Evolutionary conservation across 495 filamentous ascomycete species (phyloP).

Genomic region (Aspergillus ostianus): DNA sequence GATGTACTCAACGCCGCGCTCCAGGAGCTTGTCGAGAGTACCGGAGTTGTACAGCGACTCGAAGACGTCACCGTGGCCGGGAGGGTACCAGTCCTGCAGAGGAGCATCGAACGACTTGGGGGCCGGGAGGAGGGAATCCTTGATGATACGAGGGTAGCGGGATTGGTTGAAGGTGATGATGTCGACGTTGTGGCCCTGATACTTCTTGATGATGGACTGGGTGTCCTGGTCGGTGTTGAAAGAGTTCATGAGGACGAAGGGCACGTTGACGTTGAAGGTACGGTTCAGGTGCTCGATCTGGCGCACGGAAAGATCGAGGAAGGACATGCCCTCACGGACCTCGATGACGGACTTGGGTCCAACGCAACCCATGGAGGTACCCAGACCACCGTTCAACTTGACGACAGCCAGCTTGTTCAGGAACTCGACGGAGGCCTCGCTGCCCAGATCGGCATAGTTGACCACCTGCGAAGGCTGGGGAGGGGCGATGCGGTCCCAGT

Average conservation of each 20-base stretch:
- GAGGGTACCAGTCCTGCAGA: conserved; percentile 97
- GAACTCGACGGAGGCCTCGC: conserved; percentile 84
- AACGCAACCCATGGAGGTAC: conserved; percentile 99
- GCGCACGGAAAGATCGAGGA: conserved; percentile 97
- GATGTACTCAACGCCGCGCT: conserved; percentile 92
- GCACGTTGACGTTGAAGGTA: conserved; percentile 94
- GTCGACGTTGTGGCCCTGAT: conserved; percentile 99
- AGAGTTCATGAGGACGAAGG: conserved; percentile 99
- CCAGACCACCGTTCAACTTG: conserved; percentile 98
- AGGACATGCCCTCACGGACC: conserved; percentile 99
- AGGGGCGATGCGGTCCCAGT: conserved; percentile 94
- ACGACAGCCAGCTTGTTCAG: conserved; percentile 97
- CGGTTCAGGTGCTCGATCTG: conserved; percentile 99
- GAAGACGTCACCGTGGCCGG: conserved; percentile 98
- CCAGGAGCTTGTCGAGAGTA: conserved; percentile 92
- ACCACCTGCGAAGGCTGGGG: conserved; percentile 90
- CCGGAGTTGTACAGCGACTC: conserved; percentile 99
- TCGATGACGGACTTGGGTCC: conserved; percentile 99
- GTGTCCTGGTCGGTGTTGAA: conserved; percentile 99
- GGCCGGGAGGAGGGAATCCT: conserved; percentile 95
- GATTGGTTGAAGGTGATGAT: conserved; percentile 99
- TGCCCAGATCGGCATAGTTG: conserved; percentile 82
- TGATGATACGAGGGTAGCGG: conserved; percentile 92
- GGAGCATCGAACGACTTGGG: conserved; percentile 86
- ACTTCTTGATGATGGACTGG: conserved; percentile 99